Conservation (phyloP, 768 basidiomycete genomes). For the Russula brevipes region DNA sequence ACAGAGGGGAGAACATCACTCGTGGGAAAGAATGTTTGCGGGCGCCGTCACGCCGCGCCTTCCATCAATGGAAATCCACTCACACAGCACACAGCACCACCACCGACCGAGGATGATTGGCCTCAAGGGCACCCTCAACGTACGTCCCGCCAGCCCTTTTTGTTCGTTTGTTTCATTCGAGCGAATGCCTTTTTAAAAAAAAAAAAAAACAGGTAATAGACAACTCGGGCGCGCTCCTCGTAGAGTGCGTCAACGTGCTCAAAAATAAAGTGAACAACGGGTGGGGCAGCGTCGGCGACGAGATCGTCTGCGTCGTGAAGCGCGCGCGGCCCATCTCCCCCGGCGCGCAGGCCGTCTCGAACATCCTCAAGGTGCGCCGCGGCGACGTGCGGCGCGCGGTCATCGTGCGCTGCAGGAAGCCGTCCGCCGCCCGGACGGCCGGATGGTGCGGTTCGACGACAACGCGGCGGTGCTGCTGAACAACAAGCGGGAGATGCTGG, state of each 20-base stretch:
- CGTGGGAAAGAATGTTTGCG: constrained; percentile 13
- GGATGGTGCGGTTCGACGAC: constrained; percentile 88
- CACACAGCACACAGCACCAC: not conserved
- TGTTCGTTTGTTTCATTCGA: not conserved
- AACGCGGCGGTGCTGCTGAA: constrained; percentile 93
- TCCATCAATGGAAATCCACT: not conserved
- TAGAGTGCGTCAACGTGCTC: constrained; percentile 94
- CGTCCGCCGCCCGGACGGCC: constrained; percentile 82
- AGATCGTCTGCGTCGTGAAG: constrained; percentile 93
- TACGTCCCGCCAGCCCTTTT: constrained; percentile 33
- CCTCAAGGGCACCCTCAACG: constrained; percentile 88
- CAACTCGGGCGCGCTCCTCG: constrained; percentile 91
- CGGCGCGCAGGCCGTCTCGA: constrained; percentile 59
- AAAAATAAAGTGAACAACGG: constrained; percentile 96
- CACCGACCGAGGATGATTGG: constrained; percentile 68
- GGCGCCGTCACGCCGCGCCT: too few species aligned
- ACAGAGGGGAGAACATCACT: constrained; percentile 4
- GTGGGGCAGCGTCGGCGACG: constrained; percentile 89
- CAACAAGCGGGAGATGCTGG: constrained; percentile 93
- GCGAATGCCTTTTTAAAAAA: not conserved
- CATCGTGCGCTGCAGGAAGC: constrained; percentile 90
- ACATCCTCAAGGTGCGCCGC: constrained; percentile 82
- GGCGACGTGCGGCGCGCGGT: constrained; percentile 96
- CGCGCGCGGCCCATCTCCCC: constrained; percentile 78
- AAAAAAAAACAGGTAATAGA: constrained; percentile 69